phyloP scores from a whole-genome alignment of 179 eudicot genomes.

The Drosera spatulata region DNA sequence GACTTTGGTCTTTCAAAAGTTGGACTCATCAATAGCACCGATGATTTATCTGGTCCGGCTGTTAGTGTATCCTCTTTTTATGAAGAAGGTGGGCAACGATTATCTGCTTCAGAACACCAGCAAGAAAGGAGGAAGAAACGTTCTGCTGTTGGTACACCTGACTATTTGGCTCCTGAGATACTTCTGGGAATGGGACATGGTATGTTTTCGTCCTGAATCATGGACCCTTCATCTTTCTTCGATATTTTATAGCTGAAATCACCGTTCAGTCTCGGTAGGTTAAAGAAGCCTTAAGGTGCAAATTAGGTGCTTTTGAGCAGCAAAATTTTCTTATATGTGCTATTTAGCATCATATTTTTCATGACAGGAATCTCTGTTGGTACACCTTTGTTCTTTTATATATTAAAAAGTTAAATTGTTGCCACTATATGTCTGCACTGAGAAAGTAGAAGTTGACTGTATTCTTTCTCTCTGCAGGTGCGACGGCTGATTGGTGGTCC shows the following conservation, averaged over 20 bases:
- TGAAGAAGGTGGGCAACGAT: slow-evolving; percentile 65
- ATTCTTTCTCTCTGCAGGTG: slow-evolving; percentile 38
- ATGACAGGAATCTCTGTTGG: too few relatives aligned
- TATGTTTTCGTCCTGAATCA: slow-evolving; percentile 18
- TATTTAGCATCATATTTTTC: too few relatives aligned
- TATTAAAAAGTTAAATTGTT: too few relatives aligned
- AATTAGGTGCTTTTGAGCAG: too few relatives aligned
- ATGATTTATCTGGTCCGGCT: slow-evolving; percentile 97
- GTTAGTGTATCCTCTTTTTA: slow-evolving; percentile 70
- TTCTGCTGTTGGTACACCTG: slow-evolving; percentile 99
- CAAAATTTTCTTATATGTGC: too few relatives aligned
- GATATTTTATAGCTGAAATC: too few relatives aligned
- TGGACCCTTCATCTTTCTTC: too few relatives aligned
- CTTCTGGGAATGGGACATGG: slow-evolving; percentile 99
- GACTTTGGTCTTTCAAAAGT: slow-evolving; percentile 99
- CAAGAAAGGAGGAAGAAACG: slow-evolving; percentile 85
- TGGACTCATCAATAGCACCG: slow-evolving; percentile 99
- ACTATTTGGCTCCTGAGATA: slow-evolving; percentile 15
- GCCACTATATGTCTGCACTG: too few relatives aligned
- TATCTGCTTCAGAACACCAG: slow-evolving; percentile 65
- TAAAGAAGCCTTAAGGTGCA: too few relatives aligned
- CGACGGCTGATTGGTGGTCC: slow-evolving; percentile 99
- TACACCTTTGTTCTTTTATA: too few relatives aligned
- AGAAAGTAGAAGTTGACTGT: background rate
- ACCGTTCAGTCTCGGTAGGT: too few relatives aligned